phyloP scores from a whole-genome alignment of 208 protist species.

The Dictyostelium gargantuum region DNA sequence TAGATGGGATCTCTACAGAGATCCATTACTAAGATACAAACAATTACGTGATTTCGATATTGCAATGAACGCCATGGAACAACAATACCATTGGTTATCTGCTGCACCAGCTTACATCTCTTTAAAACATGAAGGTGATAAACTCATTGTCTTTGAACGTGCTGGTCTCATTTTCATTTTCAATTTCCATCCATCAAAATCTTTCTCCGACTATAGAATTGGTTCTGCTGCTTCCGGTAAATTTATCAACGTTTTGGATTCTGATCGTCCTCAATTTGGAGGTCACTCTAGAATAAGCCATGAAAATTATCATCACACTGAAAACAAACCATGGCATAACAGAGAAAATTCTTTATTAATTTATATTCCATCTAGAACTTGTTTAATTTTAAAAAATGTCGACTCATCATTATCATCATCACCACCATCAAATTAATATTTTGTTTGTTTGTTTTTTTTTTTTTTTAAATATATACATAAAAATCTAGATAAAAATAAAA shows the following conservation, averaged over 20 bases:
- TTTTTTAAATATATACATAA: no score
- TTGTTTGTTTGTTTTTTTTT: no score
- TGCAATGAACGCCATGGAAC: constrained; percentile 81
- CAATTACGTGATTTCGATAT: constrained; percentile 84
- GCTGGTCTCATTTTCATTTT: constrained; percentile 85
- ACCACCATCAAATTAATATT: no score
- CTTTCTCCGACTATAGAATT: constrained; percentile 83
- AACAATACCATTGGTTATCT: constrained; percentile 61
- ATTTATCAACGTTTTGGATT: constrained; percentile 80
- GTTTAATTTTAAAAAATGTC: constrained; percentile 34
- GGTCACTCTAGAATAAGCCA: constrained; percentile 57
- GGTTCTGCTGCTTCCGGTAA: constrained; percentile 65
- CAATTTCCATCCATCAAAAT: constrained; percentile 88
- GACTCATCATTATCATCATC: no score
- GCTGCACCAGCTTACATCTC: constrained; percentile 68
- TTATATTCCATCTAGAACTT: constrained; percentile 65
- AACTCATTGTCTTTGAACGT: constrained; percentile 84
- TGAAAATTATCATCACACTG: constrained; percentile 8
- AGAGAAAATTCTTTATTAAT: constrained; percentile 20
- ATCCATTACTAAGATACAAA: constrained; percentile 85
- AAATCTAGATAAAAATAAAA: neutral
- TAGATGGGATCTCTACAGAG: constrained; percentile 87
- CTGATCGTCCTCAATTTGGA: constrained; percentile 84
- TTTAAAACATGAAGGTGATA: constrained; percentile 85
- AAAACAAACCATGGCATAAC: neutral